phyloP scores from a whole-genome alignment of 306 rosid species.

The Acacia crassicarpa region DNA sequence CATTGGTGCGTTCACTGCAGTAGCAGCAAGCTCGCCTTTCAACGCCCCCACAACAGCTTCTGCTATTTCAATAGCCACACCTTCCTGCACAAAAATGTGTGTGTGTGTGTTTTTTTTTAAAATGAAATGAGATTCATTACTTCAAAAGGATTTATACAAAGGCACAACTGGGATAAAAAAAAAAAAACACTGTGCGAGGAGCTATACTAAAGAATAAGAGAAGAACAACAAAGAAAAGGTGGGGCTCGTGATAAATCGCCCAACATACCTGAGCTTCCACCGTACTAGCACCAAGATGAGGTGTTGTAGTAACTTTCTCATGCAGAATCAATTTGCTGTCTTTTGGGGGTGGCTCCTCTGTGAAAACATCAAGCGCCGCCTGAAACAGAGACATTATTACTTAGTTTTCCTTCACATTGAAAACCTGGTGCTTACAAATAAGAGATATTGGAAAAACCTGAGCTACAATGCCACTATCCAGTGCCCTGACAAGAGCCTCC shows the following conservation, averaged over 20 bases:
- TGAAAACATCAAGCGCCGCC: constrained; percentile 98
- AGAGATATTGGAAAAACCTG: constrained; percentile 52
- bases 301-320: constrained; percentile 90
- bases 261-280: constrained; percentile 85
- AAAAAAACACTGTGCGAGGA: background rate
- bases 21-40: constrained; percentile 95
- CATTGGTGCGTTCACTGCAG: constrained; percentile 99
- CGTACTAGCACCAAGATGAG: constrained; percentile 99
- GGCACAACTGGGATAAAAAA: background rate
- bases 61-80: constrained; percentile 98
- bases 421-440: background rate
- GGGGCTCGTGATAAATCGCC: background rate
- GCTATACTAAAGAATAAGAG: background rate
- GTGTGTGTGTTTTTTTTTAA: background rate
- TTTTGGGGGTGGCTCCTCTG: constrained; percentile 76
- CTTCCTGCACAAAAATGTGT: constrained; percentile 65
- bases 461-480: constrained; percentile 88
- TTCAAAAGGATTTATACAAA: background rate
- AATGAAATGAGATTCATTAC: background rate
- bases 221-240: background rate
- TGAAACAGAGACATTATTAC: constrained; percentile 32
- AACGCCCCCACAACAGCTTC: constrained; percentile 98
- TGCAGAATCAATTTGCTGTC: constrained; percentile 81
- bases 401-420: background rate
- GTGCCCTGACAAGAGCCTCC: constrained; percentile 89